phyloP scores from a whole-genome alignment of 768 basidiomycete genomes.

The Sistotremastrum niveocremeum region DNA sequence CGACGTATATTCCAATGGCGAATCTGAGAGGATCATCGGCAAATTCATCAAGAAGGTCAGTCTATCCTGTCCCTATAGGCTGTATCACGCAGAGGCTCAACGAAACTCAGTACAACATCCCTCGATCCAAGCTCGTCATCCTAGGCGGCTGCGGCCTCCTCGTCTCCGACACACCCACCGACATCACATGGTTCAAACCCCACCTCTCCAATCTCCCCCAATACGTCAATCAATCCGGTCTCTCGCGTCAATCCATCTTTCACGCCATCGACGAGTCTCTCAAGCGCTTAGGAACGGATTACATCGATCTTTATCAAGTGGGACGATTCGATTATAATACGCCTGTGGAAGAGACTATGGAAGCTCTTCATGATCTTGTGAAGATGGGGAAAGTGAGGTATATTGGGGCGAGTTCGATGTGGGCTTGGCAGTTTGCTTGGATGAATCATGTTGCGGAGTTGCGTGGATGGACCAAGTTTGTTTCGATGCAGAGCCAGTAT shows the following conservation, averaged over 20 bases:
- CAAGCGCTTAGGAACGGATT: constrained; percentile 9
- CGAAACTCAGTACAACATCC: constrained; percentile 16
- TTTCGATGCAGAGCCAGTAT: constrained; percentile 43
- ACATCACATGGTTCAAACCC: too few species aligned
- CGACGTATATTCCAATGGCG: constrained; percentile 23
- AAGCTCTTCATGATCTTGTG: constrained; percentile 28
- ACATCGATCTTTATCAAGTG: constrained; percentile 21
- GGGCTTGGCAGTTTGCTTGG: constrained; percentile 31
- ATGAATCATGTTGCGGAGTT: constrained; percentile 31
- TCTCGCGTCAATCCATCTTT: constrained; percentile 24
- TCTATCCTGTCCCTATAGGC: constrained; percentile 6
- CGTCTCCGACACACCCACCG: constrained; percentile 5
- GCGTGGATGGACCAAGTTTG: constrained; percentile 38
- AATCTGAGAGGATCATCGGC: constrained; percentile 24
- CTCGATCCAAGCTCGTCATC: constrained; percentile 19
- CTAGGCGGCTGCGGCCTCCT: constrained; percentile 15
- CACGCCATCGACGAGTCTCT: constrained; percentile 18
- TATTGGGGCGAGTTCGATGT: constrained; percentile 31
- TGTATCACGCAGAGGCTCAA: constrained; percentile 17
- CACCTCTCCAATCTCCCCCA: neutral
- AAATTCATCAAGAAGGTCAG: constrained; percentile 24
- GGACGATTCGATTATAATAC: constrained; percentile 20
- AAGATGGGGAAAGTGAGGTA: constrained; percentile 30
- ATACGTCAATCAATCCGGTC: constrained; percentile 21
- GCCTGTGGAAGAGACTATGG: constrained; percentile 24